Conservation (phyloP, 2,329 filamentous ascomycete genomes). For the Penicillium crustosum region DNA sequence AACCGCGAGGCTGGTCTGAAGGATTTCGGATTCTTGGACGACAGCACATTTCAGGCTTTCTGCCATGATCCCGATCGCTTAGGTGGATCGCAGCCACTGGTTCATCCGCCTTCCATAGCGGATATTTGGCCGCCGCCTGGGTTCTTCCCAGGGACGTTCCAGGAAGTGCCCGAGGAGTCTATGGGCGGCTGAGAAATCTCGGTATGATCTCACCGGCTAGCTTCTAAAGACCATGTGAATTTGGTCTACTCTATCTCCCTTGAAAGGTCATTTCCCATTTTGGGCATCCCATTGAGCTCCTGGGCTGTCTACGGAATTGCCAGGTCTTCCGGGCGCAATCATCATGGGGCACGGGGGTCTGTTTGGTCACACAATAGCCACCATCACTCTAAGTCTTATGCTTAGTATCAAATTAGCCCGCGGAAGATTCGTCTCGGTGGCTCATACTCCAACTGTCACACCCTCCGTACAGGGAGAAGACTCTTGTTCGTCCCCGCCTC, state of each 20-base stretch:
- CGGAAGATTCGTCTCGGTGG: neutral
- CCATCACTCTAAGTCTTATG: neutral
- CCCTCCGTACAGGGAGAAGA: neutral
- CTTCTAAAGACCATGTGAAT: neutral
- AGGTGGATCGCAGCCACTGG: constrained; percentile 36
- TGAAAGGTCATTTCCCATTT: neutral
- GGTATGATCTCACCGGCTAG: neutral
- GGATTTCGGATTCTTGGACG: constrained; percentile 48
- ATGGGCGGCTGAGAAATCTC: neutral
- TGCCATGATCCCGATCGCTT: constrained; percentile 47
- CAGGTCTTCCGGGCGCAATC: neutral
- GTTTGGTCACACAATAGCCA: neutral
- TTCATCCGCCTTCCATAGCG: constrained; percentile 42
- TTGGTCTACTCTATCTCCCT: neutral
- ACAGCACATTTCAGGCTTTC: constrained; percentile 46
- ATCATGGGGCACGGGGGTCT: neutral
- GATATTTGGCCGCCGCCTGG: constrained; percentile 47
- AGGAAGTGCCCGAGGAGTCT: constrained; percentile 22
- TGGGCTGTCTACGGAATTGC: neutral
- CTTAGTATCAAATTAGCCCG: neutral
- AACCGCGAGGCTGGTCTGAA: constrained; percentile 44
- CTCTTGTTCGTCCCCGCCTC: neutral
- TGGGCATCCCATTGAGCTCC: neutral
- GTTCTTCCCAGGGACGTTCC: constrained; percentile 44
- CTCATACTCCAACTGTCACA: neutral